Evolutionary conservation across 192 early-diverging fungal genomes (phyloP).

Genomic region (Podila epigama): DNA sequence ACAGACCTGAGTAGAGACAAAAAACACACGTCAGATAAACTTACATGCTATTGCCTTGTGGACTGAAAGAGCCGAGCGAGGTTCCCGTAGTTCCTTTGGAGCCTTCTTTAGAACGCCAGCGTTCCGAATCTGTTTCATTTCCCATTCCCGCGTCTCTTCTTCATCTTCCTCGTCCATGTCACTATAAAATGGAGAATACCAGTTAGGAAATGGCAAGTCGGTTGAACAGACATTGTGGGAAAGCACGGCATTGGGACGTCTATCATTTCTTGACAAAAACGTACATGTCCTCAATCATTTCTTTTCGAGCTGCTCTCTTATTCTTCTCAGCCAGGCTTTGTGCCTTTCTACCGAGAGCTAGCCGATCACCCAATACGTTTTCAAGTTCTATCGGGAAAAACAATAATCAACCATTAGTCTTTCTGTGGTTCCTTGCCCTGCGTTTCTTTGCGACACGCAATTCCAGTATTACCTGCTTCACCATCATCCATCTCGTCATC

Average conservation of each 20-base stretch:
- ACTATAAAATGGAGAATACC: conserved; percentile 9
- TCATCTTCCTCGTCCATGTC: conserved; percentile 55
- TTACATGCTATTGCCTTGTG: conserved; percentile 27
- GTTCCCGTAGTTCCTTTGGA: conserved; percentile 23
- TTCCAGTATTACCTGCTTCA: conserved; percentile 65
- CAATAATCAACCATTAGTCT: neutral
- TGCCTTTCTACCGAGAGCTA: conserved; percentile 54
- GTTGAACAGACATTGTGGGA: neutral
- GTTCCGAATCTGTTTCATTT: conserved; percentile 60
- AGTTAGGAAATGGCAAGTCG: neutral
- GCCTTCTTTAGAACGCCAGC: conserved; percentile 49
- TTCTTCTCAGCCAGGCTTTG: conserved; percentile 50
- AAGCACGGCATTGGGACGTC: neutral
- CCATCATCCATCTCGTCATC: conserved; percentile 65
- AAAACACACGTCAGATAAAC: neutral
- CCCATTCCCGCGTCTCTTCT: conserved; percentile 63
- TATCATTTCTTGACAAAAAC: neutral
- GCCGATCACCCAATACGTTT: conserved; percentile 55
- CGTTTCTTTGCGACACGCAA: no score
- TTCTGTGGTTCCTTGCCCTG: no score
- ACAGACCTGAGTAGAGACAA: neutral
- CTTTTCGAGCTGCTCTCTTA: conserved; percentile 48
- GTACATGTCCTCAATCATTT: conserved; percentile 63
- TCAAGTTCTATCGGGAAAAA: conserved; percentile 50
- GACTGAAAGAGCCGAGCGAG: conserved; percentile 12